Percentiles rank a stretch among this genome's conserved stretches.
phyloP scores from a whole-genome alignment of 441 rosid species.

The Brassica hybrid region DNA sequence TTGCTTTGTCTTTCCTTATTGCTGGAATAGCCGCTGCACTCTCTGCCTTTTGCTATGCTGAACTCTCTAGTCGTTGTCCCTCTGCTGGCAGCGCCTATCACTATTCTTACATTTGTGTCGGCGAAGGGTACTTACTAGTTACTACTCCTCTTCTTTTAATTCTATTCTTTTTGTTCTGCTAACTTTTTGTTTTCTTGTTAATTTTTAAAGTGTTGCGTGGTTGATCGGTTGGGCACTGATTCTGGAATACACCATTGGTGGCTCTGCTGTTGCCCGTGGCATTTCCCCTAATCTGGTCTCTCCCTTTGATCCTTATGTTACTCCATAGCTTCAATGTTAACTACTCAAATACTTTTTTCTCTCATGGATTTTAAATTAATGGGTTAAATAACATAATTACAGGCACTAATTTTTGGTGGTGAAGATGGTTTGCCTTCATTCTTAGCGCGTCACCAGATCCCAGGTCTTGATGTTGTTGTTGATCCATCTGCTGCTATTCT shows the following conservation, averaged over 20 bases:
- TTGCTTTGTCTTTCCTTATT: conserved; percentile 78
- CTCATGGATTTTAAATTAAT: not conserved
- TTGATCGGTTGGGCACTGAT: conserved; percentile 94
- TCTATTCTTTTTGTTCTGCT: not conserved
- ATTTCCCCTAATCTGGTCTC: conserved; percentile 93
- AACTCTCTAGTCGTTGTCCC: too few relatives aligned
- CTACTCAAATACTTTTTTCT: not conserved
- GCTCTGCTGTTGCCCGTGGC: conserved; percentile 98
- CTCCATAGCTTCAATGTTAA: not conserved
- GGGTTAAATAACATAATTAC: conserved; percentile 1
- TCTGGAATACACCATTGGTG: conserved; percentile 94
- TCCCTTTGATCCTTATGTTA: not conserved
- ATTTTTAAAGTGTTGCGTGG: conserved; percentile 82
- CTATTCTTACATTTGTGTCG: not conserved
- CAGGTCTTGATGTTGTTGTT: conserved; percentile 80
- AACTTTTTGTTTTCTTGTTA: conserved; percentile 3
- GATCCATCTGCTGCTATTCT: conserved; percentile 96
- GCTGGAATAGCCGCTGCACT: conserved; percentile 97
- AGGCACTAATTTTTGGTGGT: conserved; percentile 96
- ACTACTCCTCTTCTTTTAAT: not conserved
- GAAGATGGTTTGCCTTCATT: conserved; percentile 71
- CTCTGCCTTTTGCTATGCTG: conserved; percentile 97
- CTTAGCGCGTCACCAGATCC: conserved; percentile 84
- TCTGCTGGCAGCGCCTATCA: too few relatives aligned
- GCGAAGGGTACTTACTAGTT: not conserved